Base-by-base conservation (phyloP, 2,329 filamentous ascomycete species). In the Sarocladium brachiariae region DNA sequence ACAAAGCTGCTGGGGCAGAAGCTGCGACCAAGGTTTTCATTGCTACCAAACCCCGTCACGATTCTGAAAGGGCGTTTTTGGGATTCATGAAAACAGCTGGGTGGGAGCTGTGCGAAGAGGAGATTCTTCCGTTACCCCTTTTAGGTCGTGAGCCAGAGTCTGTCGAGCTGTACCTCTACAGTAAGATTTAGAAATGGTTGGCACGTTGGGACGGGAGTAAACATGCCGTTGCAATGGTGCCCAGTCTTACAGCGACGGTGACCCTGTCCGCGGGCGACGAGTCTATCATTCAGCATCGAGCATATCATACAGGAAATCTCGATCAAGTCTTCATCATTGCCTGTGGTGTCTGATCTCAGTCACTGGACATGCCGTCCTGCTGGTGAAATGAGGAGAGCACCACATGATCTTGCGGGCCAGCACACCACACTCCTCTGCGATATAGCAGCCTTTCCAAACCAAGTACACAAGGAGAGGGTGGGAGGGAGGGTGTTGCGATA, bases 31-130 rank as follows among this genome's bases (percentile, higher is more conserved):
- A 64, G 6, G 72, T 81, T 1, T 66, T 81, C 19, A 56, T 82
- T 11, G 75, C 77, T 2, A 79, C 77, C 0, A 83, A 82, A 59
- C 76, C 72, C 1, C 70, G 78, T 1, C 79, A 82, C 54, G 65
- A 70, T 2, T 78, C 76, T 0, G 78, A 82, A 56, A 60, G 65
- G 27, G 70, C 64, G 0, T 57, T 80, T 16, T 80, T 78, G 52
- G 65, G 66, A 5, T 58, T 79, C 18, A 68, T 82, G 65, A 56
- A 64, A 1, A 59, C 59, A 2, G 64, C 70, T 2, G 69, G 68
- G 2, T 82, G 78, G 78, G 16, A 21, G 5, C 14, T 47, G 43
- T 16, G 10, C 13, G 51, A 50, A 1, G 65, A 69, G 16, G 66
- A 70, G 35, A 63, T 64, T 6, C 57, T 80, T 21, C 65, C 68